phyloP scores from a whole-genome alignment of 2,329 filamentous ascomycete species.

The Plectosphaerella plurivora region DNA sequence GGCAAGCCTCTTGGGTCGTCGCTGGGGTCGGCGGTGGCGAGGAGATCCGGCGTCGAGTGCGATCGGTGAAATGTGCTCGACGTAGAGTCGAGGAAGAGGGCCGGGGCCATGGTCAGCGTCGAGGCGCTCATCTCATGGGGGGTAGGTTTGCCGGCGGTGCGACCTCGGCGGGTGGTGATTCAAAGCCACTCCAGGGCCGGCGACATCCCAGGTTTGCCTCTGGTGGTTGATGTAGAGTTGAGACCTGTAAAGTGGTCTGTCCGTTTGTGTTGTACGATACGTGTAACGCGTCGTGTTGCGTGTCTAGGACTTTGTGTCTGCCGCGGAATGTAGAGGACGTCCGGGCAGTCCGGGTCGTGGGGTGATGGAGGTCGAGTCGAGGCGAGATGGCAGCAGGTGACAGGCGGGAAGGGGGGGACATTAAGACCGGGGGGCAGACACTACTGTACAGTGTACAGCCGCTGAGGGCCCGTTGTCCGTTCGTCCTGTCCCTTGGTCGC shows the following conservation, averaged over 20 bases:
- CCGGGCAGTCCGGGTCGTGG: too few relatives aligned
- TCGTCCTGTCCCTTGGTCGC: background rate
- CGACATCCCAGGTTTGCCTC: too few relatives aligned
- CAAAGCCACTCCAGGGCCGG: too few relatives aligned
- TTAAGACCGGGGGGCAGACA: too few relatives aligned
- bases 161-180: background rate
- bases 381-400: background rate
- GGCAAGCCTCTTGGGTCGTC: constrained; percentile 24
- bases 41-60: constrained; percentile 25
- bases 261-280: too few relatives aligned
- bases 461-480: background rate
- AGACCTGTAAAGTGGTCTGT: too few relatives aligned
- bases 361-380: background rate
- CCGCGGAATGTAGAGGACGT: too few relatives aligned
- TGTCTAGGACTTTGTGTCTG: too few relatives aligned
- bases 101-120: constrained; percentile 33
- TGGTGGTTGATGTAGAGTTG: too few relatives aligned
- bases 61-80: constrained; percentile 23
- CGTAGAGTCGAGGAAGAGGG: constrained; percentile 21
- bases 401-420: background rate
- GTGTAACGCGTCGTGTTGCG: too few relatives aligned
- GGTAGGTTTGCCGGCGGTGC: too few relatives aligned
- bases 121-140: constrained; percentile 30
- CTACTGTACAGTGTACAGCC: too few relatives aligned
- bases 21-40: constrained; percentile 6